Evolutionary conservation across 495 filamentous ascomycete species (phyloP), one percentile per base, ranked within the genome.

Genomic region (Aspergillus avenaceus): DNA sequence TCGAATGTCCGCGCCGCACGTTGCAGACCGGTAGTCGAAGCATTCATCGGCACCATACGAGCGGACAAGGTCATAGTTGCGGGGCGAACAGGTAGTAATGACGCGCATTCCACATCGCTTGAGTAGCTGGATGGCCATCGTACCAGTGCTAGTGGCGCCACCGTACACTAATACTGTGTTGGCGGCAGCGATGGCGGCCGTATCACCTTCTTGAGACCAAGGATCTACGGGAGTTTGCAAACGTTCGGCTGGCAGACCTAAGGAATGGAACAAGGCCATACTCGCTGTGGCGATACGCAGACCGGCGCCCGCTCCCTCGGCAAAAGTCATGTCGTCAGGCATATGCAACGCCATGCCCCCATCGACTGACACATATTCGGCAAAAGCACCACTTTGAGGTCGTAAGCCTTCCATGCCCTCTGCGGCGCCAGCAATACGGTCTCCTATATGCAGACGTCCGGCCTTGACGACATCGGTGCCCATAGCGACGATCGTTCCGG

Each of bases 61-160:
- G 26, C 63, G 62, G 23, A 73, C 70, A 2, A 82, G 63, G 6
- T 69, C 60, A 46, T 75, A 73, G 60, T 83, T 82, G 12, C 52
- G 49, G 0, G 74, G 69, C 1, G 79, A 81, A 50, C 78, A 78
- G 0, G 76, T 79, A 5, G 72, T 56, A 29, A 82, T 66, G 8
- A 72, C 64, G 6, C 11, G 26, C 5, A 28, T 5, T 5, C 26
- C 37, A 18, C 37, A 67, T 54, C 69, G 50, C 34, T 62, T 67
- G 8, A 61, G 36, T 2, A 70, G 19, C 37, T 72, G 67, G 8
- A 68, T 51, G 1, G 64, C 65, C 18, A 63, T 55, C 1, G 59
- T 63, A 3, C 68, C 68, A 1, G 50, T 60, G 3, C 67, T 49
- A 4, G 66, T 70, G 16, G 25, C 45, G 13, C 63, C 68, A 0